Conservation (phyloP, 2,329 filamentous ascomycete species). For the Amylocarpus encephaloides region DNA sequence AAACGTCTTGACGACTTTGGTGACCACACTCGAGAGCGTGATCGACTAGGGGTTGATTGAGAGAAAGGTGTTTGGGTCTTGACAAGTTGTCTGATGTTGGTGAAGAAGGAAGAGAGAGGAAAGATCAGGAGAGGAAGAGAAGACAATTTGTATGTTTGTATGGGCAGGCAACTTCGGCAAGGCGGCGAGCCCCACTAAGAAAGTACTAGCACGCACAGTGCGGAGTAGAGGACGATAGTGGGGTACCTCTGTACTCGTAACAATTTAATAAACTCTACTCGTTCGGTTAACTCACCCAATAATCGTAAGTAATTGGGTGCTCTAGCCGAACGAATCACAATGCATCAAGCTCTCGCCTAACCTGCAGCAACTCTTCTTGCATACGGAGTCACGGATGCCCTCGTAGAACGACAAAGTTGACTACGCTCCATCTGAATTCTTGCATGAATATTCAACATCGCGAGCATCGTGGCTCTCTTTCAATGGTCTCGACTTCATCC, state of each 20-base stretch:
- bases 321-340: too few species aligned
- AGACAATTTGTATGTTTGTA: background rate
- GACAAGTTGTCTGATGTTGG: constrained; percentile 1
- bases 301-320: too few species aligned
- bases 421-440: background rate
- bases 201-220: background rate
- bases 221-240: background rate
- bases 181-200: background rate
- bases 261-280: background rate
- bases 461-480: constrained; percentile 3
- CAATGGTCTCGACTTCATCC: constrained; percentile 1
- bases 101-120: constrained; percentile 5
- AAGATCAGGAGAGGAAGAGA: constrained; percentile 2
- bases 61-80: background rate
- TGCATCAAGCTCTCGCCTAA: background rate
- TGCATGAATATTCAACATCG: background rate
- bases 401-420: background rate
- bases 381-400: too few species aligned
- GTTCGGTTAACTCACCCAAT: background rate
- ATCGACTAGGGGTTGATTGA: constrained; percentile 19
- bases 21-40: constrained; percentile 32
- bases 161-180: background rate
- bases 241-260: too few species aligned
- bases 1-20: constrained; percentile 82
- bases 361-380: background rate